Percentiles rank a stretch among this genome's conserved stretches.
Evolutionary conservation across 352 stramenopile genomes (phyloP).

Genomic region (Globisporangium okanoganense): DNA sequence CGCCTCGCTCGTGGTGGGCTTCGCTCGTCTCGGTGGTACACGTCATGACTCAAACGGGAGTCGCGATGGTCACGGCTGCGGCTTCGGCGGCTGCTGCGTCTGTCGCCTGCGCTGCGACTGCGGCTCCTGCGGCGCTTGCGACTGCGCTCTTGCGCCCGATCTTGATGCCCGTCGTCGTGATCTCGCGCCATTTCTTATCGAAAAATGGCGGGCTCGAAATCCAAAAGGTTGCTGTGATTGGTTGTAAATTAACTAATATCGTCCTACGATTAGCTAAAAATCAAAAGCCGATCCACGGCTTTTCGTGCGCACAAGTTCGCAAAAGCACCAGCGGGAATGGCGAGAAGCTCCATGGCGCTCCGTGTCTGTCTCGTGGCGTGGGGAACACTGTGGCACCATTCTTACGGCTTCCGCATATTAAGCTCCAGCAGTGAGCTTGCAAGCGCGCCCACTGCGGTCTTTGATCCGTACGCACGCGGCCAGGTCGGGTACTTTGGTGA

Average conservation of each 20-base stretch:
- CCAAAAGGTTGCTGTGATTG: neutral
- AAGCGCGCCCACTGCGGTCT: slow-evolving; percentile 36
- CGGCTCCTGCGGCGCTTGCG: slow-evolving; percentile 9
- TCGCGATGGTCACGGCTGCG: slow-evolving; percentile 1
- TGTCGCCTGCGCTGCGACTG: neutral
- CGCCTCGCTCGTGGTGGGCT: neutral
- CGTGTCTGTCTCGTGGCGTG: neutral
- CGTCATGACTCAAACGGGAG: neutral
- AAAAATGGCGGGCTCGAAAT: neutral
- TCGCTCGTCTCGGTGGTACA: neutral
- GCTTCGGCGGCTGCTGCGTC: neutral
- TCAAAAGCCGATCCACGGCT: neutral
- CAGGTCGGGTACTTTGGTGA: slow-evolving; percentile 85
- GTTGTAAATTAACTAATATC: neutral
- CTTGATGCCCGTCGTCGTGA: neutral
- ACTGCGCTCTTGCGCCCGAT: neutral
- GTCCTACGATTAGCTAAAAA: neutral
- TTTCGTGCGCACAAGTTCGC: neutral
- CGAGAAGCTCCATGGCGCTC: neutral
- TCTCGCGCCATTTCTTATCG: slow-evolving; percentile 1
- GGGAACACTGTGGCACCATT: neutral
- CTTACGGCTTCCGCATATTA: slow-evolving; percentile 34
- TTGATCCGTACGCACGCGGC: slow-evolving; percentile 81
- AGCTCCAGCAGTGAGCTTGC: slow-evolving; percentile 27
- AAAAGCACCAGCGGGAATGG: neutral